These are phyloP conservation scores for Hypoxylon sp. DNA, from an alignment of 2,329 filamentous ascomycete species.

Conservation along the genomic window DNA sequence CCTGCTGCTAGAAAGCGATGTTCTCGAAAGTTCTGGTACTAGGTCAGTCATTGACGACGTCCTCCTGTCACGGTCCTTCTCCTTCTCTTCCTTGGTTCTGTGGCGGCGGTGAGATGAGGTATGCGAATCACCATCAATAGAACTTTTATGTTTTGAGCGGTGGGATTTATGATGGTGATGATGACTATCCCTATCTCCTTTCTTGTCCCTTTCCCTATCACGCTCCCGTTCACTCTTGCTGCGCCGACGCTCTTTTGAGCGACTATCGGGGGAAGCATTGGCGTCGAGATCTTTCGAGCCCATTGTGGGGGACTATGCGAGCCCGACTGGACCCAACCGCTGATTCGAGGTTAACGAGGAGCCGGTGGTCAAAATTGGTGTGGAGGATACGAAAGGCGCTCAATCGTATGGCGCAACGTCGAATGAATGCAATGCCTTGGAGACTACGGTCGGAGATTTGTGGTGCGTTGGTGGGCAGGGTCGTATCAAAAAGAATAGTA, in stretches of 20 bases:
- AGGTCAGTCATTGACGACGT: slow-evolving; percentile 54
- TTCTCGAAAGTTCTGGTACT: slow-evolving; percentile 52
- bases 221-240: slow-evolving; percentile 46
- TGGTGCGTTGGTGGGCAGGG: slow-evolving; percentile 14
- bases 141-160: slow-evolving; percentile 50
- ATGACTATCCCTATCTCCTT: slow-evolving; percentile 43
- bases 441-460: slow-evolving; percentile 12
- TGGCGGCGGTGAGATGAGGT: slow-evolving; percentile 52
- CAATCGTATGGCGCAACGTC: slow-evolving; percentile 14
- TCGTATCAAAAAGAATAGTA: slow-evolving; percentile 4
- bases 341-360: slow-evolving; percentile 38
- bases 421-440: slow-evolving; percentile 29
- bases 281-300: slow-evolving; percentile 50
- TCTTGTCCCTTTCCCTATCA: slow-evolving; percentile 46
- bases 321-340: slow-evolving; percentile 54
- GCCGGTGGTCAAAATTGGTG: slow-evolving; percentile 34
- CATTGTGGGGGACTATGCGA: slow-evolving; percentile 51
- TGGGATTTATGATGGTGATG: slow-evolving; percentile 50
- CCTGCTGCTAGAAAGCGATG: slow-evolving; percentile 49
- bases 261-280: slow-evolving; percentile 46
- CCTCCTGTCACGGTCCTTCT: slow-evolving; percentile 53
- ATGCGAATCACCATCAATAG: slow-evolving; percentile 49
- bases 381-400: slow-evolving; percentile 25
- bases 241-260: slow-evolving; percentile 47
- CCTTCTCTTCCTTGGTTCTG: slow-evolving; percentile 54